Evolutionary conservation across 1,284 basidiomycete species (phyloP).

Genomic region (Fereydounia khargensis): DNA sequence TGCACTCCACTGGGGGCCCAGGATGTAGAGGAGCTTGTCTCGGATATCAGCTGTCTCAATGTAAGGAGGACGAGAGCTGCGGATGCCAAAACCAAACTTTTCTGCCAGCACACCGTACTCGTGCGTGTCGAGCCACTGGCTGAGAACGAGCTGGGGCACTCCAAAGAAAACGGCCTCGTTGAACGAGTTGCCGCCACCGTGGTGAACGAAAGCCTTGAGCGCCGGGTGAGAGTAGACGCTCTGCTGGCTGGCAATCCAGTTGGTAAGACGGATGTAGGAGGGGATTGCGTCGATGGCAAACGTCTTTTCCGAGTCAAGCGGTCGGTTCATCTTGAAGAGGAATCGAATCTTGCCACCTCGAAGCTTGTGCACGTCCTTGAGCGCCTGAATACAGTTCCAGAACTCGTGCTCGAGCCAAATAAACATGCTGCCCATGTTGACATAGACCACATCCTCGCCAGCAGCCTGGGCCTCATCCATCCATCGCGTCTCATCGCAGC

Average conservation of each 20-base stretch:
- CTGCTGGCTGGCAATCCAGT: conserved; percentile 38
- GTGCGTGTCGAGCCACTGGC: conserved; percentile 50
- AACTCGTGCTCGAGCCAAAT: conserved; percentile 38
- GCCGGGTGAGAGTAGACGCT: conserved; percentile 44
- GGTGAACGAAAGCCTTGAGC: conserved; percentile 40
- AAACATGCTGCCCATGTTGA: conserved; percentile 56
- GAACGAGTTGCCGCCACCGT: conserved; percentile 53
- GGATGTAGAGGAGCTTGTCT: conserved; percentile 21
- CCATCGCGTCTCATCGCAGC: conserved; percentile 24
- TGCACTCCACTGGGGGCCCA: conserved; percentile 18
- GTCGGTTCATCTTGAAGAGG: conserved; percentile 37
- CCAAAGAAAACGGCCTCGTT: conserved; percentile 50
- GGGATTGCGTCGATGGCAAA: conserved; percentile 29
- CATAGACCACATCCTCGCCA: conserved; percentile 42
- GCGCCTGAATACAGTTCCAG: conserved; percentile 25
- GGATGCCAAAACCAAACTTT: conserved; percentile 31
- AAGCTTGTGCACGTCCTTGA: conserved; percentile 23
- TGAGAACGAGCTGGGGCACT: conserved; percentile 44
- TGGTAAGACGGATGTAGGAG: conserved; percentile 33
- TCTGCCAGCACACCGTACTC: conserved; percentile 34
- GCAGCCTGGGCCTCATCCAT: conserved; percentile 28
- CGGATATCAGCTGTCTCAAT: conserved; percentile 30
- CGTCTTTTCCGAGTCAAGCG: conserved; percentile 15
- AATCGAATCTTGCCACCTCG: conserved; percentile 24
- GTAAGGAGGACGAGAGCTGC: conserved; percentile 28